phyloP scores from a whole-genome alignment of 305 asterid genomes.

The Andrographis paniculata region DNA sequence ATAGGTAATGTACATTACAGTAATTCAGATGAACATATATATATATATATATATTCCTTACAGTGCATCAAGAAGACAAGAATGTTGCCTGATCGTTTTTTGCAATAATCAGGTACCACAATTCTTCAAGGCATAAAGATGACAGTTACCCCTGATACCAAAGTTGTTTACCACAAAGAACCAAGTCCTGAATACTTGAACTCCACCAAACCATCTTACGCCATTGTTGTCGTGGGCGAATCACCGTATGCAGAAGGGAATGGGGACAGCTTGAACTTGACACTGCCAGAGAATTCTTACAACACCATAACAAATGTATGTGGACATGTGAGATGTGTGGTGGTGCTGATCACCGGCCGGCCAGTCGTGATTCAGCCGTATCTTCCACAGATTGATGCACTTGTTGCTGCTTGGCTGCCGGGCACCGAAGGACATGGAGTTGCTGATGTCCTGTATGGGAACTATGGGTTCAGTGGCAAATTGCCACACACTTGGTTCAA shows the following conservation, averaged over 20 bases:
- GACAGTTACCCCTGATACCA: neutral
- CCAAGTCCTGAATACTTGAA: neutral
- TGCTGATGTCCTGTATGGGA: slow-evolving; percentile 8
- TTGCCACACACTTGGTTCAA: slow-evolving; percentile 11
- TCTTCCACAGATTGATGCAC: neutral
- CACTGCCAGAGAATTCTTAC: neutral
- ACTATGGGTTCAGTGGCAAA: slow-evolving; percentile 9
- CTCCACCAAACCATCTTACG: neutral
- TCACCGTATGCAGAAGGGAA: slow-evolving; percentile 1
- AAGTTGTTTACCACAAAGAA: slow-evolving; percentile 3
- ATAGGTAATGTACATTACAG: slow-evolving; percentile 20
- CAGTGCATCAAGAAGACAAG: too few species aligned
- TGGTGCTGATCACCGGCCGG: slow-evolving; percentile 6
- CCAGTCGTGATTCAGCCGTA: slow-evolving; percentile 12
- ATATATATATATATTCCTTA: neutral
- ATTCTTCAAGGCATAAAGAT: slow-evolving; percentile 2
- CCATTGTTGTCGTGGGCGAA: slow-evolving; percentile 12
- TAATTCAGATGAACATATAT: neutral
- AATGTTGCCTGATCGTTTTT: neutral
- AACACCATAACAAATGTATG: slow-evolving; percentile 3
- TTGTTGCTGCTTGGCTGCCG: slow-evolving; percentile 11
- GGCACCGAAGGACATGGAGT: slow-evolving; percentile 7
- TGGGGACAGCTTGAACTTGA: slow-evolving; percentile 10
- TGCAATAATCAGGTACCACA: slow-evolving; percentile 5
- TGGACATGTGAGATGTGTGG: slow-evolving; percentile 1